These are phyloP conservation scores for Ascochyta viciae-villosae DNA, from an alignment of 2,329 filamentous ascomycete genomes.

Conservation along the genomic window DNA sequence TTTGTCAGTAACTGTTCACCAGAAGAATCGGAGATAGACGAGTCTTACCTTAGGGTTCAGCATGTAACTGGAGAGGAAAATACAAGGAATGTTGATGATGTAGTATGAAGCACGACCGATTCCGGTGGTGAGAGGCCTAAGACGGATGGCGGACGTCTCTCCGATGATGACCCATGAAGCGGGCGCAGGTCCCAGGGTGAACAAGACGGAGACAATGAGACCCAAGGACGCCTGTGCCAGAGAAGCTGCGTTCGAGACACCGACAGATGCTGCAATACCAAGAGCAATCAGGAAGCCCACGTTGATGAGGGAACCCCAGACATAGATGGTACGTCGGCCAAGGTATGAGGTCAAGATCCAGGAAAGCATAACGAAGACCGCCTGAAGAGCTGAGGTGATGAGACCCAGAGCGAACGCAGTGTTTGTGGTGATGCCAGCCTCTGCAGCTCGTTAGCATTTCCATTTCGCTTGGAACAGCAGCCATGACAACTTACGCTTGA, in stretches of 20 bases:
- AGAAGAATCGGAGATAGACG: constrained; percentile 51
- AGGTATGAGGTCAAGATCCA: constrained; percentile 71
- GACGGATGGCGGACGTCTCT: constrained; percentile 70
- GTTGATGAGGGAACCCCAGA: constrained; percentile 66
- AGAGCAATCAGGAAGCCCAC: constrained; percentile 62
- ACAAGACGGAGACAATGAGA: constrained; percentile 70
- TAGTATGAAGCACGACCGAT: constrained; percentile 70
- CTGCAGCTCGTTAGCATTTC: constrained; percentile 47
- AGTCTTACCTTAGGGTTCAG: constrained; percentile 59
- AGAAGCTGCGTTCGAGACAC: constrained; percentile 49
- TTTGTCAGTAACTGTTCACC: constrained; percentile 64
- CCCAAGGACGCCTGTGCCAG: constrained; percentile 68
- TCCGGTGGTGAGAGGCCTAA: constrained; percentile 70
- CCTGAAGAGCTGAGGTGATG: constrained; percentile 69
- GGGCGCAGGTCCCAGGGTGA: constrained; percentile 67
- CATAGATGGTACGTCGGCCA: constrained; percentile 69
- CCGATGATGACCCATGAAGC: constrained; percentile 72
- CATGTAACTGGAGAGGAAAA: constrained; percentile 68
- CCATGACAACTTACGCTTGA: constrained; percentile 54
- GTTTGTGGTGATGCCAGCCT: constrained; percentile 65
- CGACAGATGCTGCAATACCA: constrained; percentile 65
- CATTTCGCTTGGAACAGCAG: constrained; percentile 31
- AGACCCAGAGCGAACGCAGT: constrained; percentile 68
- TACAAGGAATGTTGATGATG: constrained; percentile 69
- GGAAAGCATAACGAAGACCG: constrained; percentile 69